Conservation (phyloP, 163 green algal genomes). For the Chlorella variabilis region DNA sequence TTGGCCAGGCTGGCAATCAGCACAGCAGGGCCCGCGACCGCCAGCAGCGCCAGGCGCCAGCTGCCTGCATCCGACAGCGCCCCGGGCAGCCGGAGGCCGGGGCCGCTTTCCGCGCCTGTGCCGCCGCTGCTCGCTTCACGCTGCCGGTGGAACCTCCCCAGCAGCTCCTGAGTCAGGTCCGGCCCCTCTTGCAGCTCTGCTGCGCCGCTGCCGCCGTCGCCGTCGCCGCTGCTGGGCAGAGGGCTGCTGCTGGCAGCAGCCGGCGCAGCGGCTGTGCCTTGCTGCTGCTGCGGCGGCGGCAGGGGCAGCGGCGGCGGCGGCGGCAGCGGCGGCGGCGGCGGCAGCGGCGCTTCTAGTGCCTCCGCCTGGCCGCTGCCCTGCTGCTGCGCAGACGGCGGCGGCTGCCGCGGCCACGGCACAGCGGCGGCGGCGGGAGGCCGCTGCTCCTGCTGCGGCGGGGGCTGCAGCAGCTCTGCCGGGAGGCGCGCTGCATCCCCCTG, state of each 20-base stretch:
- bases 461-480: constrained; percentile 26
- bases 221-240: neutral
- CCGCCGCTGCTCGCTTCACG: constrained; percentile 1
- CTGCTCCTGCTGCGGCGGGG: neutral
- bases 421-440: neutral
- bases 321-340: no score
- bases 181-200: neutral
- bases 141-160: constrained; percentile 26
- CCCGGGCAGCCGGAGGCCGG: neutral
- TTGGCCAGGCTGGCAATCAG: neutral
- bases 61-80: neutral
- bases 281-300: no score
- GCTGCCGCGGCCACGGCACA: no score
- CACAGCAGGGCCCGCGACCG: neutral
- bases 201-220: neutral
- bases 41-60: constrained; percentile 4
- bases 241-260: neutral
- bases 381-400: neutral
- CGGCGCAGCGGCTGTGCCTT: no score
- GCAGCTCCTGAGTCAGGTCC: constrained; percentile 3
- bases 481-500: neutral
- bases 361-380: no score
- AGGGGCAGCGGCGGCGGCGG: no score
- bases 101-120: neutral
- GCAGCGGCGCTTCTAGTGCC: no score